A percentile compares a stretch with the other conserved stretches of the same genome.
Conservation (phyloP, 2,329 filamentous ascomycete genomes). For the Cadophora sp. region DNA sequence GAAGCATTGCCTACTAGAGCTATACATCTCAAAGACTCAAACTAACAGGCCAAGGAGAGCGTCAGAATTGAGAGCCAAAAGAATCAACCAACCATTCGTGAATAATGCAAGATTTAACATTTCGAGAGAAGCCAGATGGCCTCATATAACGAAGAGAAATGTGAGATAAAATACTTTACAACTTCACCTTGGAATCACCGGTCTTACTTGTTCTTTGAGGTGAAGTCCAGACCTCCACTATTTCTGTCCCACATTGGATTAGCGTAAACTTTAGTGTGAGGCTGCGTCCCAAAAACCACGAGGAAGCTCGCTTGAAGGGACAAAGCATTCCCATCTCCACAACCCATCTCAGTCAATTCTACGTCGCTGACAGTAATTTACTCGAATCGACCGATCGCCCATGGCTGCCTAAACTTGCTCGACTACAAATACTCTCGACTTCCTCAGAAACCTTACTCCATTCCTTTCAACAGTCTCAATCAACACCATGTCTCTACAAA, state of each 20-base stretch:
- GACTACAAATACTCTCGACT: slow-evolving; percentile 24
- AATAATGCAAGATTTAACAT: not conserved
- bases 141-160: not conserved
- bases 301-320: not conserved
- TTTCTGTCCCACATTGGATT: not conserved
- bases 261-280: not conserved
- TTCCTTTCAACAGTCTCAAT: slow-evolving; percentile 1
- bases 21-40: no score
- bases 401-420: slow-evolving; percentile 23
- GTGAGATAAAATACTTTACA: not conserved
- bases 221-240: slow-evolving; percentile 6
- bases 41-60: no score
- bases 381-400: not conserved
- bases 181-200: not conserved
- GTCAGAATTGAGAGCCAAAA: not conserved
- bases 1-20: no score
- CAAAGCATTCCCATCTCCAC: not conserved
- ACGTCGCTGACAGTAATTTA: not conserved
- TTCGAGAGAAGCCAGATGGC: not conserved
- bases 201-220: not conserved
- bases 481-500: slow-evolving; percentile 40
- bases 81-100: not conserved
- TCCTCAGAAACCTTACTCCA: slow-evolving; percentile 8
- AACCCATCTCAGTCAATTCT: not conserved
- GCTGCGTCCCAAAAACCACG: slow-evolving; percentile 11